Conservation (phyloP, 2,329 filamentous ascomycete genomes). For the Xylaria sp. region DNA sequence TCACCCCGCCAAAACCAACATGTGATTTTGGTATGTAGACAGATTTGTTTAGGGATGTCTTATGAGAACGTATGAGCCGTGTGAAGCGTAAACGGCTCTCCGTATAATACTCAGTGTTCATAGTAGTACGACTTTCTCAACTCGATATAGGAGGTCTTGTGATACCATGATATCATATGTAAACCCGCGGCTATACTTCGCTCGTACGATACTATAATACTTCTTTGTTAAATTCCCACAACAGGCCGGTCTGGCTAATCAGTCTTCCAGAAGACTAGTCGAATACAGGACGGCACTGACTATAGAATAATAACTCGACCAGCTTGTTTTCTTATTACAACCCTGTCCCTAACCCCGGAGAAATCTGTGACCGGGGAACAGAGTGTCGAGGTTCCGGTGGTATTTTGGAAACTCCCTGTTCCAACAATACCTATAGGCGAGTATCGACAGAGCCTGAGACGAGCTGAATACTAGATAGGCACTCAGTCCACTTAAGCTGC, state of each 20-base stretch:
- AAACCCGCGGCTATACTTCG: neutral
- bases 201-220: neutral
- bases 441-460: neutral
- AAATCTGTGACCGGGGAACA: slow-evolving; percentile 18
- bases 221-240: slow-evolving; percentile 12
- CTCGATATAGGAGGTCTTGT: neutral
- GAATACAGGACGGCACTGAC: too few species aligned
- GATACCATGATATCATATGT: neutral
- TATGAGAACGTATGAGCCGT: too few species aligned
- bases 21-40: too few species aligned
- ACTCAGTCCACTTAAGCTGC: neutral
- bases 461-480: neutral
- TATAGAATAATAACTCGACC: neutral
- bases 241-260: slow-evolving; percentile 25
- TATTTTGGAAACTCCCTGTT: slow-evolving; percentile 8
- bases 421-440: slow-evolving; percentile 3
- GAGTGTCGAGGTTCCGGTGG: neutral
- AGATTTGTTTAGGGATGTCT: too few species aligned
- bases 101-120: neutral
- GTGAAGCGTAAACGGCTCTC: neutral
- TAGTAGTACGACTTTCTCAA: neutral
- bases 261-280: slow-evolving; percentile 8
- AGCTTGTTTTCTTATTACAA: neutral
- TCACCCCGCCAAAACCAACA: neutral
- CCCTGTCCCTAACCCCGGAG: slow-evolving; percentile 9